phyloP scores from a whole-genome alignment of 179 eudicot genomes.

The Camellia oleifera region DNA sequence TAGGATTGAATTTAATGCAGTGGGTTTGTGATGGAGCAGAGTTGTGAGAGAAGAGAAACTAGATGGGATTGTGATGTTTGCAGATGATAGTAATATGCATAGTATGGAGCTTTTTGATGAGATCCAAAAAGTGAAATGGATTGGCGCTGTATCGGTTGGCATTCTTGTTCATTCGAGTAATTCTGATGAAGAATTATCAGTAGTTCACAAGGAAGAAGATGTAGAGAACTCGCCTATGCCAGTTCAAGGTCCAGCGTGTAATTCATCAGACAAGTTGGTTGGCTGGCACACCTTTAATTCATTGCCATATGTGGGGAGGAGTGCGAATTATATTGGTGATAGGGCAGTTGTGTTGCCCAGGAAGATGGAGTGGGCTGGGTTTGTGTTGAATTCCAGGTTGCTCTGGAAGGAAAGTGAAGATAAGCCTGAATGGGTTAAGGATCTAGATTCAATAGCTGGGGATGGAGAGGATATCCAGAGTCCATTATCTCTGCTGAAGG shows the following conservation, averaged over 20 bases:
- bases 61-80: conserved; percentile 90
- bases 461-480: conserved; percentile 57
- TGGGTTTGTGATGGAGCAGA: conserved; percentile 39
- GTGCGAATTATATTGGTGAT: conserved; percentile 75
- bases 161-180: conserved; percentile 77
- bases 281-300: conserved; percentile 87
- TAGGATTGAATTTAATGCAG: conserved; percentile 20
- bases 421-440: conserved; percentile 78
- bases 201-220: conserved; percentile 36
- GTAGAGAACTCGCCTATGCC: conserved; percentile 46
- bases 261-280: conserved; percentile 59
- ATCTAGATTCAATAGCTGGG: conserved; percentile 42
- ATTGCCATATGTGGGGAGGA: conserved; percentile 46
- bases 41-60: conserved; percentile 70
- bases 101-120: conserved; percentile 92
- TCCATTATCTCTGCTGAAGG: conserved; percentile 71
- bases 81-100: conserved; percentile 98
- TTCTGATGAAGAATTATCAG: conserved; percentile 39
- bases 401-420: conserved; percentile 70
- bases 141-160: conserved; percentile 87
- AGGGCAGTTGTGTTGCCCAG: conserved; percentile 71
- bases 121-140: conserved; percentile 72
- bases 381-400: conserved; percentile 80
- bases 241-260: conserved; percentile 93
- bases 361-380: conserved; percentile 94